phyloP scores from a whole-genome alignment of 192 early-diverging fungal genomes.

The Coemansia sp. region DNA sequence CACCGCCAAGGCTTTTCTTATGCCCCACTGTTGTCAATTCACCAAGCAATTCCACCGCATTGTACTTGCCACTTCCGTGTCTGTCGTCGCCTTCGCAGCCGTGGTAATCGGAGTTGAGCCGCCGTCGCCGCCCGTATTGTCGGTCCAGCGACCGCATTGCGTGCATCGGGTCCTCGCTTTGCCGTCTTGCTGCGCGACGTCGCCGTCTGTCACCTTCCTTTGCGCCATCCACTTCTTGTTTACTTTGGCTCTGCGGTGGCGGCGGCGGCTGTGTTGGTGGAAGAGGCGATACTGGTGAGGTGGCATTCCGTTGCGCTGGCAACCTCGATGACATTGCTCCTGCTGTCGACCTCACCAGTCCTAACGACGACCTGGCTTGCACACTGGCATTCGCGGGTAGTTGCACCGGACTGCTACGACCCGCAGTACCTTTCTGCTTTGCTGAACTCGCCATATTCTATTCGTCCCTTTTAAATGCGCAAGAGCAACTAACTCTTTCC shows the following conservation, averaged over 20 bases:
- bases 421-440: background rate
- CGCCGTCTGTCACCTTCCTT: conserved; percentile 14
- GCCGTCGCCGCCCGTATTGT: conserved; percentile 50
- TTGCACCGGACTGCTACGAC: background rate
- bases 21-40: background rate
- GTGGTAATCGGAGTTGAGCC: conserved; percentile 43
- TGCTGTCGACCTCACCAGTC: conserved; percentile 14
- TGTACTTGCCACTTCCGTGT: background rate
- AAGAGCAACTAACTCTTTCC: too few relatives aligned
- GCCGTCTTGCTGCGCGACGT: conserved; percentile 26
- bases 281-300: conserved; percentile 4
- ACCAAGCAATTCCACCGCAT: conserved; percentile 1
- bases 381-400: background rate
- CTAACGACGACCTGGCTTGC: conserved; percentile 34
- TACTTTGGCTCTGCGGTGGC: background rate
- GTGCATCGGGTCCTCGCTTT: conserved; percentile 49
- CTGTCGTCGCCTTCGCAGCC: conserved; percentile 8
- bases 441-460: background rate
- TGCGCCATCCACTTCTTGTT: background rate
- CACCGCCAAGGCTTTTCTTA: background rate
- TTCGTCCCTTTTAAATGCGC: background rate
- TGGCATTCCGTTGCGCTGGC: conserved; percentile 9
- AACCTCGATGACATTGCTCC: conserved; percentile 5
- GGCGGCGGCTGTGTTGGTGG: background rate
- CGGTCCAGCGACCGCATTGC: conserved; percentile 51